phyloP scores from a whole-genome alignment of 139 green algal species.

The Edaphochlamys debaryana region DNA sequence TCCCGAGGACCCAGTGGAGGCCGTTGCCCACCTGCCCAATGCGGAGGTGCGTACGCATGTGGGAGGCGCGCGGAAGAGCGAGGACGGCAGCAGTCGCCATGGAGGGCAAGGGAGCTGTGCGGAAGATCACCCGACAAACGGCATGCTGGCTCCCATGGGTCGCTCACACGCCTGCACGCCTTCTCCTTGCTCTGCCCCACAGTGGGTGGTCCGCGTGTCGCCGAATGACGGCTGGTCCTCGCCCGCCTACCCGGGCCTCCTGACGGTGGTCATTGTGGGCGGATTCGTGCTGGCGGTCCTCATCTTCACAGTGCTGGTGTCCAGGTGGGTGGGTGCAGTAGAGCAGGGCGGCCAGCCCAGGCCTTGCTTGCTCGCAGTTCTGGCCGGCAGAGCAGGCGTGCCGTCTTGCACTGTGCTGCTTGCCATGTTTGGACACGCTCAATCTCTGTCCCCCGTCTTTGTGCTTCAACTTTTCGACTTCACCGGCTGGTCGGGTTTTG shows the following conservation, averaged over 20 bases:
- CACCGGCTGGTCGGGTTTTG: neutral
- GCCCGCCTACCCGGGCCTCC: neutral
- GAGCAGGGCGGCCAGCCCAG: too few relatives aligned
- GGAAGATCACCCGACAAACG: too few relatives aligned
- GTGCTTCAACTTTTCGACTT: neutral
- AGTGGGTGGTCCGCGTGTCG: neutral
- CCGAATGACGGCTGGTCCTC: neutral
- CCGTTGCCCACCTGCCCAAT: neutral
- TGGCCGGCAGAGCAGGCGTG: too few relatives aligned
- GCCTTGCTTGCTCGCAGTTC: too few relatives aligned
- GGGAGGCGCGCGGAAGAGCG: too few relatives aligned
- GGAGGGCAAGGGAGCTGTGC: too few relatives aligned
- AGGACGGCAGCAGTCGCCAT: too few relatives aligned
- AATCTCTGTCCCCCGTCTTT: too few relatives aligned
- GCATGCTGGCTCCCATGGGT: too few relatives aligned
- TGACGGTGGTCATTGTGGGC: neutral
- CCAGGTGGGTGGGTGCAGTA: neutral
- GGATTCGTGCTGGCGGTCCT: neutral
- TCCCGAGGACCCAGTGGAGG: neutral
- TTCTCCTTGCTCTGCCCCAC: neutral
- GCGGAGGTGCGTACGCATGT: too few relatives aligned
- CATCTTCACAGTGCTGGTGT: neutral
- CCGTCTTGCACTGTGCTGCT: too few relatives aligned
- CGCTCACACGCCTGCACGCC: neutral
- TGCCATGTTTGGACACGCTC: too few relatives aligned